Conservation (phyloP, 2,329 filamentous ascomycete species). For the Diaporthe nobilis region DNA sequence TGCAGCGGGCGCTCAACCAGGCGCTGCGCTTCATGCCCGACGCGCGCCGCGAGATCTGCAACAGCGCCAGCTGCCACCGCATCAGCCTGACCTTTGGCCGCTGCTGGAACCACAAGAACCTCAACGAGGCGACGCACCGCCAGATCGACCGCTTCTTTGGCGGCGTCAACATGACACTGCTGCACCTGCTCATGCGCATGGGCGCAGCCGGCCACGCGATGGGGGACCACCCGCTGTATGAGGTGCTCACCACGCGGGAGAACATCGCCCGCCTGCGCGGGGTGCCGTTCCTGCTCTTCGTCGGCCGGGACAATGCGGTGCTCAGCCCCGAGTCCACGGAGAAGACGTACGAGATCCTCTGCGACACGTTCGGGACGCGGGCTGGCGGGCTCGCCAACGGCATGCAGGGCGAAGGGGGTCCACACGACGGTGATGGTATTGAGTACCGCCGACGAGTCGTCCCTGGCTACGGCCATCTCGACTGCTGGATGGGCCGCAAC, state of each 20-base stretch:
- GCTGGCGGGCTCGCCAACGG: conserved; percentile 42
- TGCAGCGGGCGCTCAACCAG: conserved; percentile 69
- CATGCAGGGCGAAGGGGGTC: conserved; percentile 37
- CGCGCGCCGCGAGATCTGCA: conserved; percentile 69
- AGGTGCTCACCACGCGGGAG: conserved; percentile 61
- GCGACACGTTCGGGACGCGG: conserved; percentile 63
- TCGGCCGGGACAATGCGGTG: conserved; percentile 70
- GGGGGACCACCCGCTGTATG: conserved; percentile 63
- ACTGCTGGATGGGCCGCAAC: conserved; percentile 74
- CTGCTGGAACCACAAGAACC: conserved; percentile 75
- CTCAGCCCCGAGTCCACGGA: conserved; percentile 68
- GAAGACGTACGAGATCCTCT: conserved; percentile 66
- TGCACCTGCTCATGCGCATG: conserved; percentile 70
- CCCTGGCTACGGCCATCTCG: conserved; percentile 71
- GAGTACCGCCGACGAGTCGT: conserved; percentile 68
- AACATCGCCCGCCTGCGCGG: conserved; percentile 66
- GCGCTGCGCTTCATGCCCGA: conserved; percentile 71
- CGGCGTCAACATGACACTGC: conserved; percentile 72
- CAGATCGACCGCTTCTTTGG: conserved; percentile 74
- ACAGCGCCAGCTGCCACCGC: conserved; percentile 73
- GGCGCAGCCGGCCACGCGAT: conserved; percentile 66
- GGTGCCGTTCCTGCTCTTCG: conserved; percentile 70
- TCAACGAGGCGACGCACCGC: conserved; percentile 75
- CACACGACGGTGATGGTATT: conserved; percentile 49
- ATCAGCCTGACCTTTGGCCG: conserved; percentile 72